These are phyloP conservation scores for Phytophthora europaea DNA, from an alignment of 352 stramenopile genomes.

Conservation along the genomic window DNA sequence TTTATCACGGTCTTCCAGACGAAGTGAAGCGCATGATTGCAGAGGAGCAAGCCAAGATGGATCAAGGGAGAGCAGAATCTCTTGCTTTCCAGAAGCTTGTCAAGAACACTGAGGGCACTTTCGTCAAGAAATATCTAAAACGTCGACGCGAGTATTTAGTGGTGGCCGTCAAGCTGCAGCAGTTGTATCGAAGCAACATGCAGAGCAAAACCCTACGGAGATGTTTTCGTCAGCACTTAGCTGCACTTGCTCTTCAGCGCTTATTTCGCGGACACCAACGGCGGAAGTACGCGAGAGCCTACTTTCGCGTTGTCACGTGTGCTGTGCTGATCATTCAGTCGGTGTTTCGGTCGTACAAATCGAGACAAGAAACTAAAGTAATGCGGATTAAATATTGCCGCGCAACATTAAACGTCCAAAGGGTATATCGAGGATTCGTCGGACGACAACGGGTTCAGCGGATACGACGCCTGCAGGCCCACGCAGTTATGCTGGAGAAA, in stretches of 20 bases:
- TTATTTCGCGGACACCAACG: constrained; percentile 63
- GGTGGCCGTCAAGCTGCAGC: constrained; percentile 67
- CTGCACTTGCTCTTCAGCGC: constrained; percentile 65
- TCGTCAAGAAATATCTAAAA: constrained; percentile 72
- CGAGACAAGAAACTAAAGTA: constrained; percentile 46
- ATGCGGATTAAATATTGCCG: constrained; percentile 37
- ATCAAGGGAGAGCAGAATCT: constrained; percentile 20
- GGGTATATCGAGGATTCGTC: constrained; percentile 65
- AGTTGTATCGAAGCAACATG: constrained; percentile 49
- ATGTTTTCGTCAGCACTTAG: constrained; percentile 52
- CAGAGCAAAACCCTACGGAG: constrained; percentile 60
- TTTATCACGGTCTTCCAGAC: constrained; percentile 78
- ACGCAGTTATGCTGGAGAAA: constrained; percentile 60
- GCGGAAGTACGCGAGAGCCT: constrained; percentile 59
- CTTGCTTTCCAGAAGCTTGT: constrained; percentile 45
- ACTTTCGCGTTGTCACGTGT: constrained; percentile 60
- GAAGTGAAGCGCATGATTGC: constrained; percentile 82
- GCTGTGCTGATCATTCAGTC: constrained; percentile 75
- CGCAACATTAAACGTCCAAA: constrained; percentile 52
- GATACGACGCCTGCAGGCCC: constrained; percentile 52
- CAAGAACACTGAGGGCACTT: constrained; percentile 67
- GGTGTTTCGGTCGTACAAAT: constrained; percentile 67
- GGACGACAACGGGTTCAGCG: constrained; percentile 53
- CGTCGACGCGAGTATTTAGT: constrained; percentile 53
- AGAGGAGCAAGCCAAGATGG: constrained; percentile 54